Percentiles rank a stretch among this genome's conserved stretches.
Evolutionary conservation across 2,329 filamentous ascomycete genomes (phyloP).

Genomic region (Aphanoascus verrucosus): DNA sequence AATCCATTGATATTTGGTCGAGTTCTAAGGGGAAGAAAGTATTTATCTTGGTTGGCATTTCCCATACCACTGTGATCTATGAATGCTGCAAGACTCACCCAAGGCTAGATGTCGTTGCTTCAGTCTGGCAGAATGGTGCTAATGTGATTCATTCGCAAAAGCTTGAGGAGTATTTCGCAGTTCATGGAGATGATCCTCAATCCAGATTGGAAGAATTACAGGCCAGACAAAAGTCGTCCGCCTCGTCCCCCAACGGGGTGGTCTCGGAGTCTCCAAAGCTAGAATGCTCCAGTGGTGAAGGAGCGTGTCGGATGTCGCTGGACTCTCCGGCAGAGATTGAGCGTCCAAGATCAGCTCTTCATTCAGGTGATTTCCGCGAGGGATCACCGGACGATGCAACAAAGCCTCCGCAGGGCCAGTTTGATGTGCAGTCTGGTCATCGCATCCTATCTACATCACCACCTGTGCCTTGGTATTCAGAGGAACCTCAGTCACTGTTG

Average conservation of each 20-base stretch:
- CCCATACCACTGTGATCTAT: neutral
- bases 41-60: neutral
- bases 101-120: neutral
- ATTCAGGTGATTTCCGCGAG: conserved; percentile 52
- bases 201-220: conserved; percentile 23
- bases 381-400: conserved; percentile 25
- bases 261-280: conserved; percentile 29
- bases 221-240: conserved; percentile 16
- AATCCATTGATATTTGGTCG: neutral
- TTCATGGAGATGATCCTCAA: conserved; percentile 30
- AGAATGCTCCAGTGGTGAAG: conserved; percentile 27
- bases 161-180: conserved; percentile 32
- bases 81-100: neutral
- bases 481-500: neutral
- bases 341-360: conserved; percentile 64
- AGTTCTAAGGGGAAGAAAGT: neutral
- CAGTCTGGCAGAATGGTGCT: conserved; percentile 3
- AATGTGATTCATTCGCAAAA: conserved; percentile 19
- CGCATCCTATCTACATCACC: conserved; percentile 39
- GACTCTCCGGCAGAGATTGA: conserved; percentile 57
- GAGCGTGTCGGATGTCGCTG: conserved; percentile 26
- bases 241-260: conserved; percentile 38
- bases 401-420: conserved; percentile 20
- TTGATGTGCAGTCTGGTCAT: conserved; percentile 15
- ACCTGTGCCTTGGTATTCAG: conserved; percentile 46